Conservation (phyloP, 164 flowering plant genomes). For the Tinospora cordifolia region DNA sequence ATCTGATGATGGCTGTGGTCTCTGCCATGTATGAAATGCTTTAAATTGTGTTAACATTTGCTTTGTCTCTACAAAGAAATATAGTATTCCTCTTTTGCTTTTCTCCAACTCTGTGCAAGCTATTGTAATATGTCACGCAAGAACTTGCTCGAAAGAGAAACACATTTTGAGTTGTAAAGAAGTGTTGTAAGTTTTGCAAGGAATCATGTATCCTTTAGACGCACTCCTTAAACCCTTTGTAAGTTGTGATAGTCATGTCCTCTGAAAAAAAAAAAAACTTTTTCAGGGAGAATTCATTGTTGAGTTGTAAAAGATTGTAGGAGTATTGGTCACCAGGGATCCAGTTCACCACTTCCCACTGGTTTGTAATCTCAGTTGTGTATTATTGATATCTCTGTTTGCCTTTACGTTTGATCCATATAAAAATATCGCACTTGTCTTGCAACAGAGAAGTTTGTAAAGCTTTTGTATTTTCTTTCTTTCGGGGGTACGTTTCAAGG, state of each 20-base stretch:
- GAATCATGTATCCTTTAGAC: background rate
- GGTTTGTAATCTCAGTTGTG: background rate
- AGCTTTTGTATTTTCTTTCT: background rate
- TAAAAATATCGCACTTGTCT: background rate
- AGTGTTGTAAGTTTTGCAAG: background rate
- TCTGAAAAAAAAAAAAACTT: background rate
- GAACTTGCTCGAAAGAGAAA: background rate
- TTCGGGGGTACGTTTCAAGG: background rate
- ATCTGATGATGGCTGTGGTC: slow-evolving; percentile 25
- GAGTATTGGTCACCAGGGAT: background rate
- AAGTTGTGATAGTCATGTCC: background rate
- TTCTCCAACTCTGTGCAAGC: background rate
- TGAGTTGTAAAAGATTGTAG: background rate
- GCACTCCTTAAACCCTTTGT: background rate
- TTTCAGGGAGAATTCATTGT: background rate
- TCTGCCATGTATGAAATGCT: slow-evolving; percentile 15
- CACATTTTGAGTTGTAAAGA: background rate
- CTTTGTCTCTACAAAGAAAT: background rate
- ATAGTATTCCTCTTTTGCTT: slow-evolving; percentile 3
- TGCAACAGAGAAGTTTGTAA: background rate
- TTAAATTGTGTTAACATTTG: slow-evolving; percentile 1
- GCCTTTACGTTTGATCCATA: background rate
- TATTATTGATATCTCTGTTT: background rate
- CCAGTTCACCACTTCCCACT: background rate
- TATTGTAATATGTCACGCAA: slow-evolving; percentile 4